phyloP scores from a whole-genome alignment of 2,329 filamentous ascomycete species.

The Sporothrix pallida region DNA sequence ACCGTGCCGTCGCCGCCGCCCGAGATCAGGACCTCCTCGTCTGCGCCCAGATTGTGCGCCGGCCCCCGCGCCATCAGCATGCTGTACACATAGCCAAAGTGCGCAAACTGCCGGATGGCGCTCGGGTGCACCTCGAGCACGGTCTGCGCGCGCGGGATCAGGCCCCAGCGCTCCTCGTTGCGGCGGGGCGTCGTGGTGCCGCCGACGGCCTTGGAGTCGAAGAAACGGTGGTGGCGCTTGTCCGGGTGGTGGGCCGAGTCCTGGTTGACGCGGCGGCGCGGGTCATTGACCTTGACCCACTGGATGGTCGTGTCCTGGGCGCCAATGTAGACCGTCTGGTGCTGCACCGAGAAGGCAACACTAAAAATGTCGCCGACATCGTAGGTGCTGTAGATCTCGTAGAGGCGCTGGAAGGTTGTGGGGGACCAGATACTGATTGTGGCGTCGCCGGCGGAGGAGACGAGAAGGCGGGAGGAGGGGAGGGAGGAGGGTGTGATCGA shows the following conservation, averaged over 20 bases:
- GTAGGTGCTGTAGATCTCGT: slow-evolving; percentile 90
- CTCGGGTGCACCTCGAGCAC: slow-evolving; percentile 81
- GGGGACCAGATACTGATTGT: slow-evolving; percentile 95
- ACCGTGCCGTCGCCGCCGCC: slow-evolving; percentile 93
- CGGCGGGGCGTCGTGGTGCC: slow-evolving; percentile 78
- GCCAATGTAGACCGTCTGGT: slow-evolving; percentile 86
- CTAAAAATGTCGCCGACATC: slow-evolving; percentile 97
- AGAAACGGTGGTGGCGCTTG: slow-evolving; percentile 83
- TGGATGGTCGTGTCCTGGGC: slow-evolving; percentile 95
- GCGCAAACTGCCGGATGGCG: slow-evolving; percentile 85
- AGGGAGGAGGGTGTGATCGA: slow-evolving; percentile 48
- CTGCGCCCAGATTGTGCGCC: slow-evolving; percentile 68
- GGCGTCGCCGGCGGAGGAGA: slow-evolving; percentile 92
- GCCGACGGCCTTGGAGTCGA: slow-evolving; percentile 86
- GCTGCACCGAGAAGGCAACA: slow-evolving; percentile 80
- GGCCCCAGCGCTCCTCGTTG: slow-evolving; percentile 61
- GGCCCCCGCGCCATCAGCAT: slow-evolving; percentile 83
- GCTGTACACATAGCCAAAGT: slow-evolving; percentile 94
- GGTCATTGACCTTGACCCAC: slow-evolving; percentile 80
- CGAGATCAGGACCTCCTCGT: slow-evolving; percentile 83
- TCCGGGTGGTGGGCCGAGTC: slow-evolving; percentile 74
- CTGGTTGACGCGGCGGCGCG: slow-evolving; percentile 62
- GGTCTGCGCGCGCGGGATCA: slow-evolving; percentile 60
- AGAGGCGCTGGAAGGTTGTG: slow-evolving; percentile 73
- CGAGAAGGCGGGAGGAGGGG: slow-evolving; percentile 69